Evolutionary conservation across 768 basidiomycete species (phyloP).

Genomic region (Vararia minispora): DNA sequence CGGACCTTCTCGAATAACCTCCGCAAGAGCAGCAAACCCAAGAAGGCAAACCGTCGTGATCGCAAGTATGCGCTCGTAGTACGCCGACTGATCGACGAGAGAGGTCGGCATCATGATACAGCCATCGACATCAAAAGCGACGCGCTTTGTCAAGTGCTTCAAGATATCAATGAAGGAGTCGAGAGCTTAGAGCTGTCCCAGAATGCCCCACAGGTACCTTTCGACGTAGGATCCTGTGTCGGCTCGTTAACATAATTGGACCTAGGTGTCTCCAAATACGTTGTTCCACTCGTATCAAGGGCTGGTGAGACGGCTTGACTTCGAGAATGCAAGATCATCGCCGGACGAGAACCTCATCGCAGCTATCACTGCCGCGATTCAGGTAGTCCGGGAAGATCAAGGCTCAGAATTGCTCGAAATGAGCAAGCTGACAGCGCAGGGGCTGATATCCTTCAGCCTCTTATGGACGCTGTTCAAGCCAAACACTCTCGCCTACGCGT

Average conservation of each 20-base stretch:
- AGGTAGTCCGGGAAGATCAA: constrained; percentile 2
- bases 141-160: too few species aligned
- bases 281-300: constrained; percentile 2
- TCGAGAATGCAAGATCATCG: background rate
- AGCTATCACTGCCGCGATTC: constrained; percentile 1
- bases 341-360: background rate
- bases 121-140: too few species aligned
- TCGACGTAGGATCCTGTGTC: too few species aligned
- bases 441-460: constrained; percentile 1
- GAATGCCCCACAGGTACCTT: too few species aligned
- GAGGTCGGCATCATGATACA: too few species aligned
- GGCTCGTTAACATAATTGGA: background rate
- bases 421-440: background rate
- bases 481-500: background rate
- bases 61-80: too few species aligned
- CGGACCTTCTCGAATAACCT: too few species aligned
- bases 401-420: background rate
- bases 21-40: too few species aligned
- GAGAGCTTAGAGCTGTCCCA: too few species aligned
- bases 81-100: too few species aligned
- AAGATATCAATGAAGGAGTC: too few species aligned
- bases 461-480: constrained; percentile 5
- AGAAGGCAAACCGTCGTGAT: too few species aligned
- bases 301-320: background rate
- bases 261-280: background rate